A percentile compares a stretch with the other conserved stretches of the same genome.
phyloP scores from a whole-genome alignment of 345 rosid genomes.

The Rhizophora mangle region DNA sequence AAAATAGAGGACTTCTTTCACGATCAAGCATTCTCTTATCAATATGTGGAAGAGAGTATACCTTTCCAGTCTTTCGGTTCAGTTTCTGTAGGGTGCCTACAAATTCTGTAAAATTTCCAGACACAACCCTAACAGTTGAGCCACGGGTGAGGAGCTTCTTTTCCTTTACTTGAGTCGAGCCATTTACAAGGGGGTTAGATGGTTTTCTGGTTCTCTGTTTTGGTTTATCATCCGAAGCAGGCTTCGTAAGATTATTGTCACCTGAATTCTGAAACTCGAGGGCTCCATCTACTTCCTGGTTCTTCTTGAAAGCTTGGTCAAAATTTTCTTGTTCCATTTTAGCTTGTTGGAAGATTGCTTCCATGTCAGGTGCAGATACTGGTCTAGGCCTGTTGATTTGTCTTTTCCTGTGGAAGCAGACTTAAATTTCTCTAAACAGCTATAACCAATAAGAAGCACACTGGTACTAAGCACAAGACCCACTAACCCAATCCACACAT shows the following conservation, averaged over 20 bases:
- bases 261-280: conserved; percentile 31
- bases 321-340: conserved; percentile 70
- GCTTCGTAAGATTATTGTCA: conserved; percentile 22
- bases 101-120: conserved; percentile 77
- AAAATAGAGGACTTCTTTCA: background rate
- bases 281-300: conserved; percentile 31
- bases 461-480: background rate
- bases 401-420: conserved; percentile 45
- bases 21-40: background rate
- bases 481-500: background rate
- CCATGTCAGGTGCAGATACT: conserved; percentile 59
- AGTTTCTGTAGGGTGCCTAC: conserved; percentile 69
- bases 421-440: background rate
- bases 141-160: conserved; percentile 51
- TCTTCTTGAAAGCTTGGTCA: conserved; percentile 62
- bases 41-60: conserved; percentile 18
- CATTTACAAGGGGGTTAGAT: conserved; percentile 24
- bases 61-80: conserved; percentile 73
- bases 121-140: conserved; percentile 61
- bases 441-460: background rate
- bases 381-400: conserved; percentile 81
- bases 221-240: conserved; percentile 35
- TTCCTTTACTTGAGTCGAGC: conserved; percentile 25
- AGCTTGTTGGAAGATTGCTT: conserved; percentile 63
- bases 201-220: conserved; percentile 32